Evolutionary conservation across 1,139 yeast genomes (phyloP), one percentile per base, ranked within the genome.

Genomic region (Hyphopichia wangnamkhiaoensis): DNA sequence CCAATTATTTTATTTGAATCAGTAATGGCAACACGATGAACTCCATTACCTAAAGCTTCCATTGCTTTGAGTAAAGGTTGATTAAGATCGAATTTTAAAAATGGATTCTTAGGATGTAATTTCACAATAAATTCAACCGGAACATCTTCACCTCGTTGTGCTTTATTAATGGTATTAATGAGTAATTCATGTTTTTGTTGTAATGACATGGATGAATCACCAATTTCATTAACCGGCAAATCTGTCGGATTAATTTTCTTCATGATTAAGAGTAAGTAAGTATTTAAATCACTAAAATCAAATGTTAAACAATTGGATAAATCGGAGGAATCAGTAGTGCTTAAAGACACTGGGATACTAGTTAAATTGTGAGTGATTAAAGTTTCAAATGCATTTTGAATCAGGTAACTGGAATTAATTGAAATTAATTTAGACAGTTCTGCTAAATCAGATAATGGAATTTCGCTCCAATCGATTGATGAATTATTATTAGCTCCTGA

Each of bases 241-340:
- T 72, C 76, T 17, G 50, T 54, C 20, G 75, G 58, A 20, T 63
- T 63, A 24, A 82, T 72, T 53, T 81, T 83, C 51, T 89, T 86
- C 71, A 87, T 72, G 18, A 88, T 86, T 46, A 88, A 66, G 47
- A 88, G 67, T 48, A 88, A 68, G 59, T 89, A 90, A 9, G 97
- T 83, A 56, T 88, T 90, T 59, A 93, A 74, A 63, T 93, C 98
- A 23, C 94, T 79, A 63, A 89, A 93, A 62, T 93, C 98, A 62
- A 93, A 93, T 1, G 96, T 85, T 42, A 82, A 67, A 53, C 94
- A 85, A 49, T 84, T 78, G 33, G 56, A 48, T 49, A 82, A 68
- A 51, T 79, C 84, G 36, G 73, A 66, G 3, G 71, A 40, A 32
- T 58, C 53, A 5, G 50, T 68, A 34, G 52, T 55, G 46, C 54